Evolutionary conservation across 768 basidiomycete genomes (phyloP), one percentile per base, ranked within the genome.

Genomic region (Hirschioporus abietinus): DNA sequence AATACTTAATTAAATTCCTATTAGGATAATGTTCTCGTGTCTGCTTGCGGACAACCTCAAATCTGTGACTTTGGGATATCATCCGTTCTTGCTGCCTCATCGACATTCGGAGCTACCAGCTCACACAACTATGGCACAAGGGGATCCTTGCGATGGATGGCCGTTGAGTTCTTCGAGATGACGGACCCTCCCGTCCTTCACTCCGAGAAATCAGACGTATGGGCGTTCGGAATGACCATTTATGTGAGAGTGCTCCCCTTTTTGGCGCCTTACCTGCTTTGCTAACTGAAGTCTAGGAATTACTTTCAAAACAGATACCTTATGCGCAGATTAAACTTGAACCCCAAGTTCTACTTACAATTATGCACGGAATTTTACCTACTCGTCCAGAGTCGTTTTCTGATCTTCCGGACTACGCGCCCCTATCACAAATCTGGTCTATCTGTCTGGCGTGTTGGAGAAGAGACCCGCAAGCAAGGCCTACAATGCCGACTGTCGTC

Each of bases 61-160:
- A 25, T 61, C 24, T 25, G 25, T 25, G 60, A 61, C 60, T 61
- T 61, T 61, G 60, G 60, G 60, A 61, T 61, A 61, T 61, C 60
- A 25, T 34, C 25, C 4, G 17, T 34, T 18, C 60, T 61, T 24
- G 60, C 30, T 23, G 60, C 30, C 23, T 25, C 60, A 2, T 34
- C 24, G 10, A 61, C 60, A 5, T 61, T 61, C 23, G 30, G 25
- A 12, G 60, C 25, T 61, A 25, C 30, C 24, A 61, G 60, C 30
- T 25, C 24, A 8, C 60, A 25, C 15, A 61, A 25, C 9, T 52
- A 52, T 20, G 42, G 42, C 15, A 52, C 42, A 52, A 52, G 42
- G 42, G 60, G 60, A 15, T 25, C 25, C 30, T 25, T 61, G 25
- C 60, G 60, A 24, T 61, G 60, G 60, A 61, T 61, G 60, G 60